Percentiles rank a stretch among this genome's conserved stretches.
phyloP scores from a whole-genome alignment of 2,329 filamentous ascomycete genomes.

The Penicillium concentricum region DNA sequence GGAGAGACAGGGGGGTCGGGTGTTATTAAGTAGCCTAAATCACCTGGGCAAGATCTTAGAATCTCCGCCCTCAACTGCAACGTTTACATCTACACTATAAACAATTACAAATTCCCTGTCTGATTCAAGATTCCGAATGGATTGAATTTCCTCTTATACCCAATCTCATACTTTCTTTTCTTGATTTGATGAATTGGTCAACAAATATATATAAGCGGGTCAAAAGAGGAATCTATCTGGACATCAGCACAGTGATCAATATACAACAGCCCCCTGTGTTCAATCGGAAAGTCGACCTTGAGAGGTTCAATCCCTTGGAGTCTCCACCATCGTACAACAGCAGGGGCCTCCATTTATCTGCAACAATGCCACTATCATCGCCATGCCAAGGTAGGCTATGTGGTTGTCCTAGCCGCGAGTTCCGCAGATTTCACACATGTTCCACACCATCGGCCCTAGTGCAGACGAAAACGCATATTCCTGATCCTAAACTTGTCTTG shows the following conservation, averaged over 20 bases:
- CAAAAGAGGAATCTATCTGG: not conserved
- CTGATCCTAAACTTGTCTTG: not conserved
- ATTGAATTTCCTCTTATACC: not conserved
- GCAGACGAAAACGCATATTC: not conserved
- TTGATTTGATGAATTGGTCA: not conserved
- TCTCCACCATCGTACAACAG: not conserved
- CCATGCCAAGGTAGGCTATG: not conserved
- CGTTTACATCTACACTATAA: not conserved
- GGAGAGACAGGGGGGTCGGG: not conserved
- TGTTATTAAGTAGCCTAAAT: slow-evolving; percentile 3
- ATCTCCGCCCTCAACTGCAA: not conserved
- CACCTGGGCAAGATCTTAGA: slow-evolving; percentile 1
- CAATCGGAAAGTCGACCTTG: not conserved
- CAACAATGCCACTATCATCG: not conserved
- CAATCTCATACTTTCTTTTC: not conserved
- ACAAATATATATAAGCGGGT: not conserved
- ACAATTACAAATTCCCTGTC: not conserved
- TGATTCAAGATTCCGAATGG: not conserved
- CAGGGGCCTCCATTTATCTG: not conserved
- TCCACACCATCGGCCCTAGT: not conserved
- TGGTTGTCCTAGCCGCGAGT: not conserved
- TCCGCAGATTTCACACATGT: not conserved
- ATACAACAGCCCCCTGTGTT: not conserved
- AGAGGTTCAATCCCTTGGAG: not conserved
- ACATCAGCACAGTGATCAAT: not conserved